These are phyloP conservation scores for Phyllosticta citriasiana DNA, from an alignment of 2,329 filamentous ascomycete genomes.

Conservation along the genomic window DNA sequence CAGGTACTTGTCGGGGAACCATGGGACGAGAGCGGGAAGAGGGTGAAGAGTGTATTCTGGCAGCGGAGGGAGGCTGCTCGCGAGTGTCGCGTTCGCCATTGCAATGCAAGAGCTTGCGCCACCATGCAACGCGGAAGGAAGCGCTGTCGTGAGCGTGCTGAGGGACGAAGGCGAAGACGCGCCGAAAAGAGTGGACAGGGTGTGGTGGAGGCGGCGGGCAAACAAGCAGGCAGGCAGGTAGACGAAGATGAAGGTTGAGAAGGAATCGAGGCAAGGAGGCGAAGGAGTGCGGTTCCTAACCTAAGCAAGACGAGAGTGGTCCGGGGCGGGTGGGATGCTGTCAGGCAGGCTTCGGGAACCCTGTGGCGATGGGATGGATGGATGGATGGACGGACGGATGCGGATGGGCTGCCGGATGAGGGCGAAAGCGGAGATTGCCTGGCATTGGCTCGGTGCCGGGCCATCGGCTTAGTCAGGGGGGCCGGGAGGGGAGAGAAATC, in stretches of 20 bases:
- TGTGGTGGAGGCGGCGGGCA: conserved; percentile 11
- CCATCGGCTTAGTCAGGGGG: no score
- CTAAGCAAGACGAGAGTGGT: conserved; percentile 15
- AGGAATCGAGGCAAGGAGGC: conserved; percentile 1
- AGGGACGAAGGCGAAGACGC: conserved; percentile 5
- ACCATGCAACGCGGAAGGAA: background rate
- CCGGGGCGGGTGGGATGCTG: background rate
- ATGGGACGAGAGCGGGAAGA: conserved; percentile 61
- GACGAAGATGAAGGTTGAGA: conserved; percentile 2
- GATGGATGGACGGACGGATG: background rate
- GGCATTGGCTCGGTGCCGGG: no score
- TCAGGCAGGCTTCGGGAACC: background rate
- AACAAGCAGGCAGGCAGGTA: background rate
- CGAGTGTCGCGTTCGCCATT: conserved; percentile 37
- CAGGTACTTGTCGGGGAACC: conserved; percentile 72
- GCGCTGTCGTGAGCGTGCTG: background rate
- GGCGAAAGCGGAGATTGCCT: conserved; percentile 8
- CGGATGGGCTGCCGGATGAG: background rate
- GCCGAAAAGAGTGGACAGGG: conserved; percentile 8
- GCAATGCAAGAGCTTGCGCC: conserved; percentile 11
- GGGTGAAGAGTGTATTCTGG: conserved; percentile 68
- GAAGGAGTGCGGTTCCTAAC: conserved; percentile 25
- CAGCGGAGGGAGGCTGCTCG: conserved; percentile 67
- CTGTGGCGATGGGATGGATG: background rate
- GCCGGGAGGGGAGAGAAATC: no score